These are phyloP conservation scores for Fusarium armeniacum DNA, from an alignment of 2,329 filamentous ascomycete genomes.

Conservation along the genomic window DNA sequence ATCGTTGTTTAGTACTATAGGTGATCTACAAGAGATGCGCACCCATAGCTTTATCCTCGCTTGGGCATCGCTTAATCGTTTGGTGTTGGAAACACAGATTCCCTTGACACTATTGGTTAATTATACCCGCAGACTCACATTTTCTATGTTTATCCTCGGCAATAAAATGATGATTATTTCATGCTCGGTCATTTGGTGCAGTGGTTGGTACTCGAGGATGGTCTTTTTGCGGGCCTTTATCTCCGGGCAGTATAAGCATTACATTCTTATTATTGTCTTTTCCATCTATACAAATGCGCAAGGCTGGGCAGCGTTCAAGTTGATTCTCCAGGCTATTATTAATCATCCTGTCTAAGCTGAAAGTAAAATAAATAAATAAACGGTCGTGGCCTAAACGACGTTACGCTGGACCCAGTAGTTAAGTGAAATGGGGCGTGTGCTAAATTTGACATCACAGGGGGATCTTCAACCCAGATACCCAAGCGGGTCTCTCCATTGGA, in stretches of 20 bases:
- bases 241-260: constrained; percentile 22
- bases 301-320: constrained; percentile 32
- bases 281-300: constrained; percentile 9
- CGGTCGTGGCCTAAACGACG: constrained; percentile 33
- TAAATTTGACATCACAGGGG: constrained; percentile 49
- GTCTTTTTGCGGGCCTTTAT: constrained; percentile 22
- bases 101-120: constrained; percentile 8
- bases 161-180: constrained; percentile 10
- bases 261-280: background rate
- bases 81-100: background rate
- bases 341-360: constrained; percentile 22
- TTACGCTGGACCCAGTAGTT: constrained; percentile 34
- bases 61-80: constrained; percentile 15
- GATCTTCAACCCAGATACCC: constrained; percentile 33
- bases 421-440: constrained; percentile 36
- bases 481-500: constrained; percentile 37
- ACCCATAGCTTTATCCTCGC: constrained; percentile 3
- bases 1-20: background rate
- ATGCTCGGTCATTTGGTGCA: constrained; percentile 9
- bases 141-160: constrained; percentile 5
- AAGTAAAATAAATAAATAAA: constrained; percentile 9
- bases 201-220: background rate
- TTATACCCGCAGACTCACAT: background rate
- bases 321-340: constrained; percentile 12
- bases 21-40: constrained; percentile 20